Evolutionary conservation across 1,139 yeast genomes (phyloP).

Genomic region (Candida buenavistaensis): DNA sequence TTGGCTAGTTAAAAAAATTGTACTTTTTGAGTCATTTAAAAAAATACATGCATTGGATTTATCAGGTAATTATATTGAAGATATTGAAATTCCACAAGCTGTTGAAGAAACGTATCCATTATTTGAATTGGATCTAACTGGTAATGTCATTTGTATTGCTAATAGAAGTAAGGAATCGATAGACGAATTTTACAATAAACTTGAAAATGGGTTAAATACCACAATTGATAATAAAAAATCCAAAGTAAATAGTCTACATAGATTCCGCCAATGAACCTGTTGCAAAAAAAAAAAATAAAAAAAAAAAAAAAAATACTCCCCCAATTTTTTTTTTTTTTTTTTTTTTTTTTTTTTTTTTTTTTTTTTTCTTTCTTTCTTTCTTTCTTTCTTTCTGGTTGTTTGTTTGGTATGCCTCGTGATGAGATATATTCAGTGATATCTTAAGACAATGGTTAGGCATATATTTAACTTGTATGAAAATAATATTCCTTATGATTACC

Average conservation of each 20-base stretch:
- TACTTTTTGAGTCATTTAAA: slow-evolving; percentile 13
- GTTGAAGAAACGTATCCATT: slow-evolving; percentile 13
- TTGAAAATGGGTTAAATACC: slow-evolving; percentile 25
- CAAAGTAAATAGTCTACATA: slow-evolving; percentile 29
- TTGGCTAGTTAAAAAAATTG: slow-evolving; percentile 12
- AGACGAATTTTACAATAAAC: slow-evolving; percentile 22
- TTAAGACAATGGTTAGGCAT: too few species aligned
- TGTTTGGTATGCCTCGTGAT: slow-evolving; percentile 2
- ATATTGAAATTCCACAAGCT: slow-evolving; percentile 6
- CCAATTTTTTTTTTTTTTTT: neutral
- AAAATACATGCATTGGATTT: slow-evolving; percentile 22
- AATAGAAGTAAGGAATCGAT: slow-evolving; percentile 12
- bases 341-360: neutral
- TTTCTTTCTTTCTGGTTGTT: neutral
- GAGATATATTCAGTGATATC: too few species aligned
- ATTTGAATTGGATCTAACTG: slow-evolving; percentile 19
- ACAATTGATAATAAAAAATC: slow-evolving; percentile 19
- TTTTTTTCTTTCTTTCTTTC: neutral
- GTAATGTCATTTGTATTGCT: slow-evolving; percentile 15
- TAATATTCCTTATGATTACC: neutral
- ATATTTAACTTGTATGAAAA: neutral
- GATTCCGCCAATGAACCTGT: slow-evolving; percentile 11
- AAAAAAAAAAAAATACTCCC: too few species aligned
- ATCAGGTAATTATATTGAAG: slow-evolving; percentile 20
- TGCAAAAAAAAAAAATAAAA: too few species aligned